A percentile compares a stretch with the other conserved stretches of the same genome.
Conservation (phyloP, 1,284 basidiomycete genomes). For the Erythrobasidium hasegawianum region DNA sequence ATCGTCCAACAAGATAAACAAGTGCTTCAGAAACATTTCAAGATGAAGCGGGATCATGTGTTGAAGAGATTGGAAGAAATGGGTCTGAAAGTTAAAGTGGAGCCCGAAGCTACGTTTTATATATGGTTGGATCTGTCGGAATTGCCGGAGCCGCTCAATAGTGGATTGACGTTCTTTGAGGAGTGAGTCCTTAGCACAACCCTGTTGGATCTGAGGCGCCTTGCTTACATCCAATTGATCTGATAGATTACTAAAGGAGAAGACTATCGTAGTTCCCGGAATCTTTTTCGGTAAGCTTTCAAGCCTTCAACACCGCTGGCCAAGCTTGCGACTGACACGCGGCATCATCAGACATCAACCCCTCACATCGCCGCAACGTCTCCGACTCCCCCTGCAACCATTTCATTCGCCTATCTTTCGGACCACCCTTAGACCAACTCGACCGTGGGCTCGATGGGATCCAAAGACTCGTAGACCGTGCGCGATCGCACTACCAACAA, state of each 20-base stretch:
- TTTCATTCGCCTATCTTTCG: slow-evolving; percentile 73
- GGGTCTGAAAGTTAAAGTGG: slow-evolving; percentile 60
- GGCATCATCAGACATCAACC: slow-evolving; percentile 70
- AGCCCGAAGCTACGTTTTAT: slow-evolving; percentile 76
- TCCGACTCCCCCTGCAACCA: slow-evolving; percentile 88
- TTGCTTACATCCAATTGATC: too few species aligned
- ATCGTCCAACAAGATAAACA: slow-evolving; percentile 67
- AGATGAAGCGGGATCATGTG: slow-evolving; percentile 83
- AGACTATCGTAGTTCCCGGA: slow-evolving; percentile 77
- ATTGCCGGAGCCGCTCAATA: slow-evolving; percentile 75
- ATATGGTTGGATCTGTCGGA: slow-evolving; percentile 82
- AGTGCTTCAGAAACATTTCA: slow-evolving; percentile 64
- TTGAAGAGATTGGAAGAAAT: slow-evolving; percentile 73
- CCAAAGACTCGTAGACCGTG: slow-evolving; percentile 67
- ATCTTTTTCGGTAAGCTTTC: slow-evolving; percentile 67
- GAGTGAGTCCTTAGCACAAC: too few species aligned
- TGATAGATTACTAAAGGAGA: slow-evolving; percentile 66
- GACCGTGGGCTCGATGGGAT: slow-evolving; percentile 81
- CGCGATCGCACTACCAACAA: slow-evolving; percentile 54
- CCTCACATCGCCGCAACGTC: slow-evolving; percentile 60
- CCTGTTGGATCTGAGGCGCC: too few species aligned
- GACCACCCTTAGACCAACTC: slow-evolving; percentile 75
- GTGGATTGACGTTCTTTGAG: slow-evolving; percentile 89
- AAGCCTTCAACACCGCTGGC: too few species aligned
- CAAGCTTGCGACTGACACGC: too few species aligned